Evolutionary conservation across 1,139 yeast species (phyloP).

Genomic region (Geotrichum aggregatum): DNA sequence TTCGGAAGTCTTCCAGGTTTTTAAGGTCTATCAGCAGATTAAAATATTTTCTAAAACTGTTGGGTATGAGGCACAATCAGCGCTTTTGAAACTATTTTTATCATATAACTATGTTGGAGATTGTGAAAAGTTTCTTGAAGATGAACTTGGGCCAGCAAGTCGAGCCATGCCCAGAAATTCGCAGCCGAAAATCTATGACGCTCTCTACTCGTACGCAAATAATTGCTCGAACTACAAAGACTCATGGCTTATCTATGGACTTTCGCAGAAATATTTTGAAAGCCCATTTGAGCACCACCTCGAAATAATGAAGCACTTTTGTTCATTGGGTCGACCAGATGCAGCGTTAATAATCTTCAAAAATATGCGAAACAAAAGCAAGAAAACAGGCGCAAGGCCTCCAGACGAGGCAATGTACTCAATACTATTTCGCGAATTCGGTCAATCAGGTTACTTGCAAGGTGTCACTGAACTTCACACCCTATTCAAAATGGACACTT

Average conservation of each 20-base stretch:
- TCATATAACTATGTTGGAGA: conserved; percentile 52
- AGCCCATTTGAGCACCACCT: conserved; percentile 60
- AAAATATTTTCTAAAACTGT: conserved; percentile 42
- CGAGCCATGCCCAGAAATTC: conserved; percentile 32
- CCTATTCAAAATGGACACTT: conserved; percentile 60
- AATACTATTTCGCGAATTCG: conserved; percentile 59
- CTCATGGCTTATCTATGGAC: conserved; percentile 63
- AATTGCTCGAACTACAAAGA: conserved; percentile 44
- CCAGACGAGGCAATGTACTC: conserved; percentile 62
- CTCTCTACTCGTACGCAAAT: conserved; percentile 48
- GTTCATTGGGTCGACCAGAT: conserved; percentile 55
- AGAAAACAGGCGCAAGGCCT: conserved; percentile 59
- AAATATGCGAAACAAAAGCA: conserved; percentile 54
- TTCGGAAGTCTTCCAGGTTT: conserved; percentile 31
- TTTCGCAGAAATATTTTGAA: conserved; percentile 53
- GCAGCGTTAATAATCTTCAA: conserved; percentile 64
- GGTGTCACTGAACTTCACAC: conserved; percentile 68
- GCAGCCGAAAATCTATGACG: conserved; percentile 42
- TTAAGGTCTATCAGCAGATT: conserved; percentile 38
- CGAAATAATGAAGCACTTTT: conserved; percentile 59
- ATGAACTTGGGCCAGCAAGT: conserved; percentile 51
- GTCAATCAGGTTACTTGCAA: conserved; percentile 54
- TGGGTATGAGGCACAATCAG: conserved; percentile 46
- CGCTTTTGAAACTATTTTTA: conserved; percentile 48
- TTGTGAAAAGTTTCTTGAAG: conserved; percentile 53